These are phyloP conservation scores for Cyphellophora attinorum DNA, from an alignment of 2,329 filamentous ascomycete species.

Conservation along the genomic window DNA sequence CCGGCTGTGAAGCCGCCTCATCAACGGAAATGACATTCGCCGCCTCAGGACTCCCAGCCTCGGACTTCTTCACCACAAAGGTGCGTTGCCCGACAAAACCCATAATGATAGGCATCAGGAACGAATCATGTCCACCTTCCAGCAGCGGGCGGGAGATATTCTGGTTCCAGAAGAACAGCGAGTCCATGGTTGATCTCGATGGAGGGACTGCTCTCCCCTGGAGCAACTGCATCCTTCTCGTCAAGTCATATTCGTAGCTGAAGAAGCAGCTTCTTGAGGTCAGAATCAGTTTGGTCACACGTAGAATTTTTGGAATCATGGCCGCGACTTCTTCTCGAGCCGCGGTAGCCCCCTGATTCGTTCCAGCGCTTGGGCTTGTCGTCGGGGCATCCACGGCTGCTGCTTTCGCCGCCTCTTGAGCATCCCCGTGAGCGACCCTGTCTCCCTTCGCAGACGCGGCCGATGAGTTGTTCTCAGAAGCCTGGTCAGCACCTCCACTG, in stretches of 20 bases:
- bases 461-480: not conserved
- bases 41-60: conserved; percentile 12
- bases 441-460: conserved; percentile 1
- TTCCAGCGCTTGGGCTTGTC: conserved; percentile 2
- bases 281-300: conserved; percentile 76
- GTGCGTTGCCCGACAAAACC: conserved; percentile 83
- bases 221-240: conserved; percentile 45
- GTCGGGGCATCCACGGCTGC: conserved; percentile 1
- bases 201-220: conserved; percentile 6
- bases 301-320: conserved; percentile 73
- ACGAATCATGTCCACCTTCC: conserved; percentile 57
- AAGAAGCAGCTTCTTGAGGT: conserved; percentile 85
- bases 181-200: conserved; percentile 8
- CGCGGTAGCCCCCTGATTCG: conserved; percentile 3
- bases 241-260: conserved; percentile 90
- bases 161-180: conserved; percentile 78
- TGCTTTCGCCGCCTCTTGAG: conserved; percentile 6
- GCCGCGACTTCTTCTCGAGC: conserved; percentile 30
- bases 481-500: not conserved
- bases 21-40: conserved; percentile 22
- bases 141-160: conserved; percentile 66
- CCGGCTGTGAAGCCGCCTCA: conserved; percentile 4
- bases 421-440: not conserved
- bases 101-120: conserved; percentile 78
- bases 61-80: conserved; percentile 57